Conservation (phyloP, 306 rosid species). For the Dalbergia oliveri region DNA sequence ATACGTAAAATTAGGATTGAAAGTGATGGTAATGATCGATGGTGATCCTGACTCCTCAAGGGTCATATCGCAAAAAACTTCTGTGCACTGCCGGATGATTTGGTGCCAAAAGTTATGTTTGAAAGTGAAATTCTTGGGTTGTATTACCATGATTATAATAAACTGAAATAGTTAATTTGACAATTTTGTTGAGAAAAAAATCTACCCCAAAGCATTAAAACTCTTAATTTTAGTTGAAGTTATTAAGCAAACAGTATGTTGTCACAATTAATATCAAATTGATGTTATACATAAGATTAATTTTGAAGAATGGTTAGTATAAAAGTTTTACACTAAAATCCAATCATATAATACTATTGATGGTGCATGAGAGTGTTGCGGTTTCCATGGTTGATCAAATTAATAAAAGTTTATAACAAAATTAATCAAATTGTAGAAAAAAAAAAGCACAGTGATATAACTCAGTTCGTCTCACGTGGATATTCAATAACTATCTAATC, state of each 20-base stretch:
- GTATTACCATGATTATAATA: not conserved
- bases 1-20: slow-evolving; percentile 11
- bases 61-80: slow-evolving; percentile 42
- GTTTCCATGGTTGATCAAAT: too few species aligned
- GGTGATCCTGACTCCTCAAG: slow-evolving; percentile 39
- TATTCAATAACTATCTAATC: too few species aligned
- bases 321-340: too few species aligned
- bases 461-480: too few species aligned
- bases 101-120: slow-evolving; percentile 40
- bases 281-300: not conserved
- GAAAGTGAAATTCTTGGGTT: slow-evolving; percentile 33
- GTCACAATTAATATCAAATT: not conserved
- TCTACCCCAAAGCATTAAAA: not conserved
- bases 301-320: too few species aligned
- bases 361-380: too few species aligned
- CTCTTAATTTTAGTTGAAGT: not conserved
- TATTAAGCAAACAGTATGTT: not conserved
- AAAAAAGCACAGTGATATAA: too few species aligned
- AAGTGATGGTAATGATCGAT: slow-evolving; percentile 35
- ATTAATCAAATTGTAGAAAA: too few species aligned
- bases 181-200: slow-evolving; percentile 3
- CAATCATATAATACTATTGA: too few species aligned
- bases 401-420: too few species aligned
- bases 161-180: not conserved
- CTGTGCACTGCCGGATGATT: slow-evolving; percentile 41